A percentile compares a stretch with the other conserved stretches of the same genome.
Evolutionary conservation across 768 basidiomycete species (phyloP).

Genomic region (Rhodosporidiobolus sp.): DNA sequence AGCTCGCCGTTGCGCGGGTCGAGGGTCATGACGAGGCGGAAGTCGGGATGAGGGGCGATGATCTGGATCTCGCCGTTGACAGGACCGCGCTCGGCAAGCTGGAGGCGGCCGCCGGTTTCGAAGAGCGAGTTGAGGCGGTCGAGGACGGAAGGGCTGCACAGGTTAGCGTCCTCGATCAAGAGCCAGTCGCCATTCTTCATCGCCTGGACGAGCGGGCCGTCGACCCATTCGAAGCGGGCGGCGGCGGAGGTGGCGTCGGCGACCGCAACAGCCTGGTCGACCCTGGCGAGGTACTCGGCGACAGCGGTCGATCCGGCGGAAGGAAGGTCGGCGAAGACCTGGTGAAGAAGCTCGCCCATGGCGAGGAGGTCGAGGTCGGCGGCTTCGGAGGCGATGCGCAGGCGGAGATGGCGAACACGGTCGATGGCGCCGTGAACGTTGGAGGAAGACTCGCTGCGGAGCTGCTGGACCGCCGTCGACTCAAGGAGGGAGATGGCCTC

Average conservation of each 20-base stretch:
- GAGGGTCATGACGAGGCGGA: constrained; percentile 89
- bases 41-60: constrained; percentile 77
- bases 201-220: constrained; percentile 83
- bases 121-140: constrained; percentile 96
- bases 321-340: not conserved
- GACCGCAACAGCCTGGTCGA: constrained; percentile 5
- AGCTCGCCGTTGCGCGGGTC: constrained; percentile 89
- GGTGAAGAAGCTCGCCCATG: not conserved
- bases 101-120: constrained; percentile 74
- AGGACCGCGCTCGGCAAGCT: constrained; percentile 84
- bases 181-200: constrained; percentile 86
- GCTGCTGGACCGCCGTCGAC: constrained; percentile 5
- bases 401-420: constrained; percentile 8
- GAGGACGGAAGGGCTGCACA: constrained; percentile 90
- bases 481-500: constrained; percentile 16
- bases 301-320: not conserved
- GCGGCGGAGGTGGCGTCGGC: constrained; percentile 29
- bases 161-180: constrained; percentile 84
- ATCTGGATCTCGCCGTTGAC: constrained; percentile 71
- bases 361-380: constrained; percentile 8
- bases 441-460: not conserved
- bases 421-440: constrained; percentile 10
- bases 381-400: constrained; percentile 2
- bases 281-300: not conserved
- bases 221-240: constrained; percentile 86